These are phyloP conservation scores for Penicillium oxalicum DNA, from an alignment of 2,329 filamentous ascomycete genomes.

Conservation along the genomic window DNA sequence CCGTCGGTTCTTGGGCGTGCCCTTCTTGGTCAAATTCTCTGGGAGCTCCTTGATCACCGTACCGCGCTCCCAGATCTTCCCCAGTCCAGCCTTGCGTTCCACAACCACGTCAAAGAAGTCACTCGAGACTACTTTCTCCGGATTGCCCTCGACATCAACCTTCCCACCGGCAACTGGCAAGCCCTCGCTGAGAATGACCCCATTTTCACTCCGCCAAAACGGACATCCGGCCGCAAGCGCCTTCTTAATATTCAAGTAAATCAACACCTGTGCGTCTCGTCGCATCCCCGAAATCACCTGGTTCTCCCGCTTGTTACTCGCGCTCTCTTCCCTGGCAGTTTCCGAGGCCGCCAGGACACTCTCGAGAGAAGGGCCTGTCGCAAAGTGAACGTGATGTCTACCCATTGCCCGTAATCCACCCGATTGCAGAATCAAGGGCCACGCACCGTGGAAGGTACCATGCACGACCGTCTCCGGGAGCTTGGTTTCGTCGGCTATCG, in stretches of 20 bases:
- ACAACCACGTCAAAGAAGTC: conserved; percentile 68
- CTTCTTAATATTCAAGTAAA: conserved; percentile 67
- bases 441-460: conserved; percentile 80
- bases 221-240: conserved; percentile 58
- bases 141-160: conserved; percentile 46
- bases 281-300: conserved; percentile 75
- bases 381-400: conserved; percentile 86
- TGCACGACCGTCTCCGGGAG: conserved; percentile 69
- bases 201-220: conserved; percentile 78
- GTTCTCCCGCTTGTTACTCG: conserved; percentile 16
- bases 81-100: conserved; percentile 65
- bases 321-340: conserved; percentile 13
- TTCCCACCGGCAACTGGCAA: conserved; percentile 23
- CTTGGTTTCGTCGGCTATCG: conserved; percentile 44
- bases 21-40: conserved; percentile 37
- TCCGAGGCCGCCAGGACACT: conserved; percentile 26
- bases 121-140: conserved; percentile 55
- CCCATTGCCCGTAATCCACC: conserved; percentile 78
- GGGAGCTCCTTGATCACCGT: conserved; percentile 47
- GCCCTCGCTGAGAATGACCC: conserved; percentile 59
- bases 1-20: conserved; percentile 12
- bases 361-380: conserved; percentile 58
- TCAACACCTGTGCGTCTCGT: conserved; percentile 65
- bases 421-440: conserved; percentile 64
- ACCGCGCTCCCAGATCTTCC: conserved; percentile 60